Conservation (phyloP, 192 early-diverging fungal species). For the Fimicolochytrium jonesii region DNA sequence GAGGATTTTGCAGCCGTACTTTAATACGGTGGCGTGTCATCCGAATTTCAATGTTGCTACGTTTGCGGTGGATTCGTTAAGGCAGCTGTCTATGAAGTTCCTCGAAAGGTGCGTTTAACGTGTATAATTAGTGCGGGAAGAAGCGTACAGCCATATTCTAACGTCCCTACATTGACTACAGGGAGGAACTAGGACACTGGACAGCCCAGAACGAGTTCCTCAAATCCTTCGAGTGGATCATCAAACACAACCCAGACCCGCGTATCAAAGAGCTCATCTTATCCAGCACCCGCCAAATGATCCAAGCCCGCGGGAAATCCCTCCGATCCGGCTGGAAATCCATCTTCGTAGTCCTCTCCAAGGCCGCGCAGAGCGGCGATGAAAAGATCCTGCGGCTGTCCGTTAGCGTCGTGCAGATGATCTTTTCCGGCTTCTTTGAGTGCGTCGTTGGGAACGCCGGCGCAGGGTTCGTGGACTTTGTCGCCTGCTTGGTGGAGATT, state of each 20-base stretch:
- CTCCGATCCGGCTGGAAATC: conserved; percentile 73
- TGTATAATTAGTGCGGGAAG: no score
- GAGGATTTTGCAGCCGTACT: conserved; percentile 64
- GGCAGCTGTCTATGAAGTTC: conserved; percentile 90
- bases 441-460: conserved; percentile 58
- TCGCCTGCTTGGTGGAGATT: conserved; percentile 48
- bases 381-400: conserved; percentile 72
- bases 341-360: conserved; percentile 58
- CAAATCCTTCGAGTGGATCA: conserved; percentile 83
- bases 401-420: conserved; percentile 64
- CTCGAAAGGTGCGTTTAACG: no score
- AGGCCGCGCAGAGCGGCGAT: conserved; percentile 63
- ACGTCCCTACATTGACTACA: no score
- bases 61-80: conserved; percentile 87
- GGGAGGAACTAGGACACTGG: conserved; percentile 88
- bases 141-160: no score
- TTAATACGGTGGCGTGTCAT: conserved; percentile 81
- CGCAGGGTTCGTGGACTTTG: conserved; percentile 43
- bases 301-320: conserved; percentile 65
- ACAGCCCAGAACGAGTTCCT: conserved; percentile 93
- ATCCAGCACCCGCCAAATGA: conserved; percentile 51
- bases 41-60: conserved; percentile 77
- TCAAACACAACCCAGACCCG: conserved; percentile 66
- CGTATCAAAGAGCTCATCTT: conserved; percentile 67
- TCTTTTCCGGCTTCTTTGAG: conserved; percentile 60